phyloP scores from a whole-genome alignment of 768 basidiomycete species.

The Leccinum subgranulosum region DNA sequence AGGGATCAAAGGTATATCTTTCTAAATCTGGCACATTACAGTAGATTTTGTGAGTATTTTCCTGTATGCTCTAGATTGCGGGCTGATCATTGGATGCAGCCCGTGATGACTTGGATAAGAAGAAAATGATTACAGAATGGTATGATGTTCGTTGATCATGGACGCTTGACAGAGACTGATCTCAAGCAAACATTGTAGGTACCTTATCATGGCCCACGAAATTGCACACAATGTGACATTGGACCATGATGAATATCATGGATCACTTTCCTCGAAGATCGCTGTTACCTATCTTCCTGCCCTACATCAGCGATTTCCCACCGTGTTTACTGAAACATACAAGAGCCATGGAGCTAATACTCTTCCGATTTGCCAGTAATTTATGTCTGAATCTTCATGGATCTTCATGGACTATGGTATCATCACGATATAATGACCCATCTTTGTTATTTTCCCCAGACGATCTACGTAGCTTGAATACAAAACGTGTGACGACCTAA shows the following conservation, averaged over 20 bases:
- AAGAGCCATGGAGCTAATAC: too few species aligned
- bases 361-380: neutral
- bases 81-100: neutral
- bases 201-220: conserved; percentile 28
- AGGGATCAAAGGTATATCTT: conserved; percentile 11
- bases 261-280: conserved; percentile 16
- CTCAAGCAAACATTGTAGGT: conserved; percentile 11
- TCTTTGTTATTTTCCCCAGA: neutral
- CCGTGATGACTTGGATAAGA: neutral
- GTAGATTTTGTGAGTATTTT: conserved; percentile 3
- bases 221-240: conserved; percentile 22
- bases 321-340: neutral
- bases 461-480: too few species aligned
- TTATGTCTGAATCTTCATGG: neutral
- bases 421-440: neutral
- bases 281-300: conserved; percentile 4
- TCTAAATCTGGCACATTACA: conserved; percentile 15
- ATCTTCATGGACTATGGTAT: neutral
- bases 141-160: neutral
- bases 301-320: neutral
- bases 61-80: too few species aligned
- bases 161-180: neutral
- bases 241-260: conserved; percentile 28
- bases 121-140: conserved; percentile 7
- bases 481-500: too few species aligned